phyloP scores from a whole-genome alignment of 495 filamentous ascomycete species.

The Xylaria cubensis region DNA sequence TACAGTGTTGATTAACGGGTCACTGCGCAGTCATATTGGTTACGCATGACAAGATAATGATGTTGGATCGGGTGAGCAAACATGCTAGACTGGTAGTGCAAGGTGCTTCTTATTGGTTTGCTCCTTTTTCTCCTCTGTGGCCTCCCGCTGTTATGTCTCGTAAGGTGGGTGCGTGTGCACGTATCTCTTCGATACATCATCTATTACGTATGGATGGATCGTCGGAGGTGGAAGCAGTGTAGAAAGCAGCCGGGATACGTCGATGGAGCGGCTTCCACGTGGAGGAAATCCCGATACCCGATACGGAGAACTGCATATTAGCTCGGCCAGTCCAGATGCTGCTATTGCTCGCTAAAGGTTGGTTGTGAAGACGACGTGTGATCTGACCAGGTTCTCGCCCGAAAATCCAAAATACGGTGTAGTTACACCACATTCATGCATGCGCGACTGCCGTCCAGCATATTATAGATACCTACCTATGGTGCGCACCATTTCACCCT shows the following conservation, averaged over 20 bases:
- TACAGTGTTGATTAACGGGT: background rate
- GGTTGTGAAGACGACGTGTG: background rate
- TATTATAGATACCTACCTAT: background rate
- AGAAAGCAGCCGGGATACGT: background rate
- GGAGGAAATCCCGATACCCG: slow-evolving; percentile 5
- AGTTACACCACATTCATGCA: background rate
- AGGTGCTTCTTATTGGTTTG: background rate
- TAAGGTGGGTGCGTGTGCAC: background rate
- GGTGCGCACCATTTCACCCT: background rate
- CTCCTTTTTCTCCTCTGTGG: background rate
- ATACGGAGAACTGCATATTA: slow-evolving; percentile 13
- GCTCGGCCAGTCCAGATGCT: background rate
- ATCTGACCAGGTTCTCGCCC: background rate
- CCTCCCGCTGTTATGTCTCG: background rate
- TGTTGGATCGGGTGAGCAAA: background rate
- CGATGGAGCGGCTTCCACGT: slow-evolving; percentile 7
- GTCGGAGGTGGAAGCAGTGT: background rate
- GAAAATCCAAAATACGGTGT: slow-evolving; percentile 6
- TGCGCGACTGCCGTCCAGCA: background rate
- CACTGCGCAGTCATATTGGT: background rate
- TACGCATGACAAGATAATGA: background rate
- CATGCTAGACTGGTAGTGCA: background rate
- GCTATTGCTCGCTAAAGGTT: background rate
- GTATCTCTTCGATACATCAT: background rate
- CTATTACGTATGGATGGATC: background rate